Conservation (phyloP, 2,329 filamentous ascomycete species). For the Tetracladium maxilliforme region DNA sequence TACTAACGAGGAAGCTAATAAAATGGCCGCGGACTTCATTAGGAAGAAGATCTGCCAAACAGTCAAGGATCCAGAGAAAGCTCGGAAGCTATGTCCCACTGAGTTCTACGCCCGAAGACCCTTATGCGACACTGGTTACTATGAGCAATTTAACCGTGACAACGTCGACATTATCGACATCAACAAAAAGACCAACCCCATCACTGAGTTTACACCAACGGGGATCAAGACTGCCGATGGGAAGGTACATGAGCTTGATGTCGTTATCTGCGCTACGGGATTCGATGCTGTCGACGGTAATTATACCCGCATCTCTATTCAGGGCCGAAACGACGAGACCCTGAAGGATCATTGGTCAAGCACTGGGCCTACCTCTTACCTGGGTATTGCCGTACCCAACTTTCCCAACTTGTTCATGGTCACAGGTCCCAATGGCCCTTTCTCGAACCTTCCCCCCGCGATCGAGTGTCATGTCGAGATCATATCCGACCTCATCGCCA, state of each 20-base stretch:
- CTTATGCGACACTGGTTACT: conserved; percentile 12
- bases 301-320: conserved; percentile 14
- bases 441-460: conserved; percentile 19
- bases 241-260: conserved; percentile 12
- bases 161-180: conserved; percentile 15
- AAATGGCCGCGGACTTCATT: conserved; percentile 19
- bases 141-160: conserved; percentile 11
- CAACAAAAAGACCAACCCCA: conserved; percentile 11
- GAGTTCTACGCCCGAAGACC: conserved; percentile 8
- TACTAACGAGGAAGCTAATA: conserved; percentile 19
- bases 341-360: conserved; percentile 17
- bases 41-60: conserved; percentile 14
- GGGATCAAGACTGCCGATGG: conserved; percentile 12
- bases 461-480: conserved; percentile 19
- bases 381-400: conserved; percentile 19
- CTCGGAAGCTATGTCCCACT: conserved; percentile 9
- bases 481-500: conserved; percentile 9
- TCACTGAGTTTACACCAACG: conserved; percentile 9
- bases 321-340: conserved; percentile 11
- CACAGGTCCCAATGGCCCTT: conserved; percentile 20
- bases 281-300: conserved; percentile 22
- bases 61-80: conserved; percentile 16
- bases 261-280: conserved; percentile 18
- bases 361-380: conserved; percentile 16
- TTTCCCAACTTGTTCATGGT: conserved; percentile 30